A percentile compares a stretch with the other conserved stretches of the same genome.
Evolutionary conservation across 2,329 filamentous ascomycete species (phyloP).

Genomic region (Phyllosticta ampelicida): DNA sequence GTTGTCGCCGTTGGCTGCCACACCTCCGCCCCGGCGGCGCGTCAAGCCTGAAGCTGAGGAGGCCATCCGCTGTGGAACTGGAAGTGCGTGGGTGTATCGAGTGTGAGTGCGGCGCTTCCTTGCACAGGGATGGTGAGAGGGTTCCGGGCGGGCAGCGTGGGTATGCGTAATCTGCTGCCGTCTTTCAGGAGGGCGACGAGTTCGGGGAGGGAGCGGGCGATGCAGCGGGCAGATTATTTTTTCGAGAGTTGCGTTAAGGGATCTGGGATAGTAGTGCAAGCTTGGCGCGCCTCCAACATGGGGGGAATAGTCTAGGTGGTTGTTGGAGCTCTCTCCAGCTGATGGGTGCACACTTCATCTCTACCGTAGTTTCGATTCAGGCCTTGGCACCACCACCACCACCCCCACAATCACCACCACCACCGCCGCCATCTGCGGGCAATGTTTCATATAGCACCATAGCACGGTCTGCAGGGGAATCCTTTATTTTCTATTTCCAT

Average conservation of each 20-base stretch:
- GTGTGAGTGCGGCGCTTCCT: constrained; percentile 7
- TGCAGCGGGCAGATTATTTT: neutral
- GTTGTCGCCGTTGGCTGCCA: constrained; percentile 49
- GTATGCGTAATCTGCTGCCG: neutral
- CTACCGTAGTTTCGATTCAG: neutral
- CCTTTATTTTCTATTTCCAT: constrained; percentile 22
- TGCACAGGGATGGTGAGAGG: constrained; percentile 10
- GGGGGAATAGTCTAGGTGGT: neutral
- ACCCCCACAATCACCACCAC: too few species aligned
- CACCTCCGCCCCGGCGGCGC: constrained; percentile 56
- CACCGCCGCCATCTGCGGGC: neutral
- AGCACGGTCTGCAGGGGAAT: constrained; percentile 7
- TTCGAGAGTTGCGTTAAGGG: neutral
- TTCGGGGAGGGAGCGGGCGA: neutral
- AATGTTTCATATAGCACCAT: constrained; percentile 9
- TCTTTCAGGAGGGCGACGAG: neutral
- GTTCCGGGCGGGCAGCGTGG: constrained; percentile 1
- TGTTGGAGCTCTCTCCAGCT: neutral
- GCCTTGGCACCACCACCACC: neutral
- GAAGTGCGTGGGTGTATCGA: constrained; percentile 7
- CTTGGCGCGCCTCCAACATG: neutral
- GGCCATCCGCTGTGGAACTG: constrained; percentile 40
- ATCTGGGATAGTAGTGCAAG: neutral
- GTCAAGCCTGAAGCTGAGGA: constrained; percentile 62
- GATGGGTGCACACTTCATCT: neutral